These are phyloP conservation scores for Xylariaceae sp. DNA, from an alignment of 2,329 filamentous ascomycete species.

Conservation along the genomic window DNA sequence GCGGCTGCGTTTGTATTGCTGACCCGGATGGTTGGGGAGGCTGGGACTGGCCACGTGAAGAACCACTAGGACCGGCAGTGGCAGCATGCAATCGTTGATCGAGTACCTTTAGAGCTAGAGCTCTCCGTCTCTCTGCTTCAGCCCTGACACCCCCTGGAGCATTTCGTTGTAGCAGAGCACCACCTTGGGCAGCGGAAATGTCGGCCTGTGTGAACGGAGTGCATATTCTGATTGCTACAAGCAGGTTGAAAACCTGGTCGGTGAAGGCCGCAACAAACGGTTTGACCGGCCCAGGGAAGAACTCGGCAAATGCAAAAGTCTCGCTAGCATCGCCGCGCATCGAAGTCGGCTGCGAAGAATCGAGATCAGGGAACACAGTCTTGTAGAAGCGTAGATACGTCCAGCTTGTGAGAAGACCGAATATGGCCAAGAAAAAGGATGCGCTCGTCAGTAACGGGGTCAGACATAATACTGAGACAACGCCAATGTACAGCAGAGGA, in stretches of 20 bases:
- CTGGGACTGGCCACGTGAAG: slow-evolving; percentile 42
- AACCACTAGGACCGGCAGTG: slow-evolving; percentile 52
- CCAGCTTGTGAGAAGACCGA: slow-evolving; percentile 88
- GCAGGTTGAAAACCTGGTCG: slow-evolving; percentile 71
- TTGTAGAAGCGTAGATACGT: slow-evolving; percentile 97
- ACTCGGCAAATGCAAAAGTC: slow-evolving; percentile 93
- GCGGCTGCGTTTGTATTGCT: slow-evolving; percentile 60
- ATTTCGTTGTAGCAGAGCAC: slow-evolving; percentile 58
- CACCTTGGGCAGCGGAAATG: slow-evolving; percentile 73
- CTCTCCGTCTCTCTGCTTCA: slow-evolving; percentile 87
- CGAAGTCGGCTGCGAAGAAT: slow-evolving; percentile 60
- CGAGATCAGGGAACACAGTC: slow-evolving; percentile 68
- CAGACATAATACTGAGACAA: slow-evolving; percentile 66
- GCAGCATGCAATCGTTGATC: slow-evolving; percentile 92
- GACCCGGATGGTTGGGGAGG: slow-evolving; percentile 54
- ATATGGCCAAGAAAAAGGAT: slow-evolving; percentile 76
- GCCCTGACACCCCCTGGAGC: slow-evolving; percentile 74
- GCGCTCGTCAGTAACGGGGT: slow-evolving; percentile 67
- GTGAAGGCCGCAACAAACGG: slow-evolving; percentile 75
- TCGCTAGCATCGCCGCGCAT: slow-evolving; percentile 92
- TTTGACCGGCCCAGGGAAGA: slow-evolving; percentile 87
- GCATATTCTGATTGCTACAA: slow-evolving; percentile 78
- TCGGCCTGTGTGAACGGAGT: slow-evolving; percentile 84
- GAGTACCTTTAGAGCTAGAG: slow-evolving; percentile 85
- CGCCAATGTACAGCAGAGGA: slow-evolving; percentile 72